phyloP scores from a whole-genome alignment of 2,329 filamentous ascomycete genomes.

The Aspergillus sergii region DNA sequence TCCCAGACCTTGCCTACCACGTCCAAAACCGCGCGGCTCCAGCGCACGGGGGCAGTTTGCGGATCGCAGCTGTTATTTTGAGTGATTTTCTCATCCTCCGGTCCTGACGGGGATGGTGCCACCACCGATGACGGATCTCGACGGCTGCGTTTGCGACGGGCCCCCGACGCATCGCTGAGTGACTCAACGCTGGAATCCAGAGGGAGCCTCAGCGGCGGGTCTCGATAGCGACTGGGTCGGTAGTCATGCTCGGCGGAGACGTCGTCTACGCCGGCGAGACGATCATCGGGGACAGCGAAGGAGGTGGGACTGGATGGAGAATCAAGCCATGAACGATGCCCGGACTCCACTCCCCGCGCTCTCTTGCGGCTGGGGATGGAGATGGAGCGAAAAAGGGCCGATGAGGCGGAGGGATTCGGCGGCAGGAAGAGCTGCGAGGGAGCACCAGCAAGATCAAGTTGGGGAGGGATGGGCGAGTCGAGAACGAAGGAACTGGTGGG shows the following conservation, averaged over 20 bases:
- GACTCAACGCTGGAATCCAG: slow-evolving; percentile 33
- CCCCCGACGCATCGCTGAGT: slow-evolving; percentile 21
- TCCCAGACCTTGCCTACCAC: slow-evolving; percentile 72
- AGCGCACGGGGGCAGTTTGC: slow-evolving; percentile 30
- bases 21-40: slow-evolving; percentile 46
- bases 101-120: slow-evolving; percentile 23
- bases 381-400: slow-evolving; percentile 40
- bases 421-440: slow-evolving; percentile 43
- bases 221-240: slow-evolving; percentile 46
- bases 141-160: slow-evolving; percentile 36
- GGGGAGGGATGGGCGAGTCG: slow-evolving; percentile 39
- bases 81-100: slow-evolving; percentile 19
- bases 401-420: slow-evolving; percentile 38
- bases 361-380: slow-evolving; percentile 37
- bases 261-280: slow-evolving; percentile 6
- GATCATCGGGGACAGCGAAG: slow-evolving; percentile 35
- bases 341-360: slow-evolving; percentile 28
- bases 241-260: slow-evolving; percentile 26
- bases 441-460: slow-evolving; percentile 42
- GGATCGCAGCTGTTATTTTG: slow-evolving; percentile 14
- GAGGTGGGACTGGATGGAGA: slow-evolving; percentile 37
- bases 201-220: slow-evolving; percentile 28
- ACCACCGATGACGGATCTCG: slow-evolving; percentile 30
- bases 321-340: slow-evolving; percentile 27
- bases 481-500: slow-evolving; percentile 36